A percentile compares a stretch with the other conserved stretches of the same genome.
Conservation (phyloP, 179 eudicot species). For the Beta macrorhiza region DNA sequence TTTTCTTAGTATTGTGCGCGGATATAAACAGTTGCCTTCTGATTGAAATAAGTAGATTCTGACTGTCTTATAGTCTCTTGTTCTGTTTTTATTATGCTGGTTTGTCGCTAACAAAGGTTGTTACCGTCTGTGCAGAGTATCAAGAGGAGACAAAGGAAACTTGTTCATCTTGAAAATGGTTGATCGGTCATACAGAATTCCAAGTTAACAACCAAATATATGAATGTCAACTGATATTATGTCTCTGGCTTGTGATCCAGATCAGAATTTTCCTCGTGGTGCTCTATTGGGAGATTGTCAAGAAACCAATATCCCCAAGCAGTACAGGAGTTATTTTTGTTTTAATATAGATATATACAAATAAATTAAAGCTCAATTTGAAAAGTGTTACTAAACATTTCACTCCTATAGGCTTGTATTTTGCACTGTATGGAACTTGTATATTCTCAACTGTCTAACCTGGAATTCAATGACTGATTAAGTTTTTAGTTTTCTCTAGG, state of each 20-base stretch:
- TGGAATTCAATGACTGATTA: neutral
- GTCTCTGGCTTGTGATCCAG: too few species aligned
- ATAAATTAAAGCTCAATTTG: too few species aligned
- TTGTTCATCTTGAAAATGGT: constrained; percentile 68
- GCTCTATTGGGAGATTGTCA: too few species aligned
- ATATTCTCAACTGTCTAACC: neutral
- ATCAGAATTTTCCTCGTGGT: too few species aligned
- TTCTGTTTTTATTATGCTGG: neutral
- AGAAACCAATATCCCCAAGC: too few species aligned
- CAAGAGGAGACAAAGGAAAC: constrained; percentile 78
- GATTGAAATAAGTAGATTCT: neutral
- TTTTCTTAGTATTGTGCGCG: too few species aligned
- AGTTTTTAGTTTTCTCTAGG: neutral
- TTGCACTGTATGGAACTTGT: neutral
- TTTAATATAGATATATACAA: too few species aligned
- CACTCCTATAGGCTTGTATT: neutral
- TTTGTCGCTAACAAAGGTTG: neutral
- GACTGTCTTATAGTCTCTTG: neutral
- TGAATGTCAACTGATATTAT: neutral
- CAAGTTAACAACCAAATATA: constrained; percentile 25
- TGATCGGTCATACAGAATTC: constrained; percentile 58
- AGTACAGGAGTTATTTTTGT: too few species aligned
- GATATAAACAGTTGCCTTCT: neutral
- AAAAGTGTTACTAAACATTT: too few species aligned
- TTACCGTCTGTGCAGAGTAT: constrained; percentile 33